A percentile compares a stretch with the other conserved stretches of the same genome.
phyloP scores from a whole-genome alignment of 2,329 filamentous ascomycete species.

The Aspergillus arachidicola region DNA sequence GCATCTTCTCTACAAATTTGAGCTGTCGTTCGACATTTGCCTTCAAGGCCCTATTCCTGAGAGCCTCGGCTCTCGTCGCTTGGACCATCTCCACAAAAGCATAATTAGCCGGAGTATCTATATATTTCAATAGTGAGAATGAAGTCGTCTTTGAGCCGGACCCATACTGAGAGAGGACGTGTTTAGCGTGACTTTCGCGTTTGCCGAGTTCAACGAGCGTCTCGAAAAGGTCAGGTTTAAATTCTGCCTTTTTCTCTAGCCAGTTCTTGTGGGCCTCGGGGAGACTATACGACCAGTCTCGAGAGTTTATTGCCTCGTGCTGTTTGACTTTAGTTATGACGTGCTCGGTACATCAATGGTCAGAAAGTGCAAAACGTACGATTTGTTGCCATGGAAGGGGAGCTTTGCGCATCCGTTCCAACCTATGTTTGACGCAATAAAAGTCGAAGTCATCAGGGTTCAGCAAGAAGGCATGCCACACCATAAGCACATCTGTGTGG shows the following conservation, averaged over 20 bases:
- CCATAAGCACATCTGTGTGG: conserved; percentile 69
- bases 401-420: conserved; percentile 58
- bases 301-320: conserved; percentile 17
- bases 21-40: conserved; percentile 47
- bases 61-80: not conserved
- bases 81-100: not conserved
- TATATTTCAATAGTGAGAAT: not conserved
- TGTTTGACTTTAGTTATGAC: not conserved
- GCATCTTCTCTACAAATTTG: conserved; percentile 63
- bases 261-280: not conserved
- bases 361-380: conserved; percentile 4
- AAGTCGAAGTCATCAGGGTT: conserved; percentile 72
- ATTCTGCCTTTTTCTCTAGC: not conserved
- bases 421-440: conserved; percentile 63
- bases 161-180: not conserved
- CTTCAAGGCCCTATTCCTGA: conserved; percentile 26
- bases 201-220: conserved; percentile 3
- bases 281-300: conserved; percentile 15
- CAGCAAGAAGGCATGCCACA: conserved; percentile 76
- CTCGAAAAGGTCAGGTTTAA: conserved; percentile 10
- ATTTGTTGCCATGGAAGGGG: conserved; percentile 67
- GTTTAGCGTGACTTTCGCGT: not conserved
- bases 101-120: not conserved
- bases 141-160: not conserved
- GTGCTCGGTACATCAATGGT: not conserved